Conservation (phyloP, 164 flowering plant genomes). For the Aristolochia californica region DNA sequence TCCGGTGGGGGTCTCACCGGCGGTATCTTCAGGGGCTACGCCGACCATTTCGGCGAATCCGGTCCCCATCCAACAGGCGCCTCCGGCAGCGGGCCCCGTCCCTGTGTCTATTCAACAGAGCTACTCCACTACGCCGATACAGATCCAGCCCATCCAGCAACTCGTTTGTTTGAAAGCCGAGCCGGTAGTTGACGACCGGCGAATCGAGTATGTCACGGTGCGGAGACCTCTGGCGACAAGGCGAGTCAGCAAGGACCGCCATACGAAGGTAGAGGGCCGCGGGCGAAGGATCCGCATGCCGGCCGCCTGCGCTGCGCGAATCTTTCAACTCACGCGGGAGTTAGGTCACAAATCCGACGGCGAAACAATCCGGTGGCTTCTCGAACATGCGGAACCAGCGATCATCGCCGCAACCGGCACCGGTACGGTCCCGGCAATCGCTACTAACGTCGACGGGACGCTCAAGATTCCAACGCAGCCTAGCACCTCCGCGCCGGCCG, state of each 20-base stretch:
- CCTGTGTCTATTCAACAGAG: not conserved
- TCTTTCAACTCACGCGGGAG: slow-evolving; percentile 65
- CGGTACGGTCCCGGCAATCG: slow-evolving; percentile 70
- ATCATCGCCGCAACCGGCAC: slow-evolving; percentile 84
- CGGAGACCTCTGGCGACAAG: slow-evolving; percentile 16
- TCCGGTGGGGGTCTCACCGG: not conserved
- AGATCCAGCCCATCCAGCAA: slow-evolving; percentile 6
- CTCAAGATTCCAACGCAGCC: slow-evolving; percentile 36
- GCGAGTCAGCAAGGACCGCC: slow-evolving; percentile 51
- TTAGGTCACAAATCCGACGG: slow-evolving; percentile 74
- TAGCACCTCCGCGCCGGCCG: slow-evolving; percentile 3
- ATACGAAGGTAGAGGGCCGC: slow-evolving; percentile 68
- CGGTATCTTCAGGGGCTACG: not conserved
- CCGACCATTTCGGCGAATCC: not conserved
- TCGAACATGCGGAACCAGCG: slow-evolving; percentile 71
- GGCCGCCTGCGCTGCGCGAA: slow-evolving; percentile 66
- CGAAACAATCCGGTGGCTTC: slow-evolving; percentile 66
- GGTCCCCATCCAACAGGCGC: not conserved
- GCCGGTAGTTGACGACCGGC: slow-evolving; percentile 2
- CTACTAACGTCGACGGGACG: slow-evolving; percentile 40
- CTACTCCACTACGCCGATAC: not conserved
- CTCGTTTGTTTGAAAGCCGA: slow-evolving; percentile 8
- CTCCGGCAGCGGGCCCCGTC: not conserved
- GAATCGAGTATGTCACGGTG: slow-evolving; percentile 2
- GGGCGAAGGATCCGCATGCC: slow-evolving; percentile 75